Evolutionary conservation across 2,329 filamentous ascomycete genomes (phyloP).

Genomic region (Colletotrichum chrysophilum): DNA sequence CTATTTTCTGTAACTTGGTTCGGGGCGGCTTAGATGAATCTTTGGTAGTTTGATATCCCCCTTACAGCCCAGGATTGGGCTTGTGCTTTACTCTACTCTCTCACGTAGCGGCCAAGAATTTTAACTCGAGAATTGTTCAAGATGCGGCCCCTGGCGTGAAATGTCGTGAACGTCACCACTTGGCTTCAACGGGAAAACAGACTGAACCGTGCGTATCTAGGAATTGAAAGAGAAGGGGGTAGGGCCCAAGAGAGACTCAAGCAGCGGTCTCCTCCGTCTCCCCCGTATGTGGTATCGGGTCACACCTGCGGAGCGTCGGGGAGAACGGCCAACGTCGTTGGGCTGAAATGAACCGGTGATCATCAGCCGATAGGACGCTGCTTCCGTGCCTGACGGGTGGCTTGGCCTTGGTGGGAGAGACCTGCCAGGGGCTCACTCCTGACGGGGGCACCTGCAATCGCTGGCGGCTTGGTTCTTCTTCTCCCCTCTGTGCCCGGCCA

Average conservation of each 20-base stretch:
- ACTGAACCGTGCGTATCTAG: not conserved
- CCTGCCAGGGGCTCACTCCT: not conserved
- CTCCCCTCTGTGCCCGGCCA: not conserved
- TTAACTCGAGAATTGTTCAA: not conserved
- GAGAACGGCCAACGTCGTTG: not conserved
- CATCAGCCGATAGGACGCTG: constrained; percentile 2
- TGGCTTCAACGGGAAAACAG: not conserved
- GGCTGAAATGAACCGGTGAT: constrained; percentile 17
- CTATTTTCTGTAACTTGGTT: not conserved
- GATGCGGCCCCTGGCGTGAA: not conserved
- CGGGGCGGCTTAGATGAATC: constrained; percentile 14
- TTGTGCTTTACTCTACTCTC: not conserved
- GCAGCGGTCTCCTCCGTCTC: not conserved
- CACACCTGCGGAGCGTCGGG: not conserved
- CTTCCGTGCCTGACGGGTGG: constrained; percentile 8
- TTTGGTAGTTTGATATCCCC: constrained; percentile 13
- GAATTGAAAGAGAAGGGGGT: not conserved
- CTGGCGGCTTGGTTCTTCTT: not conserved
- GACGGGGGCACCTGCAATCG: not conserved
- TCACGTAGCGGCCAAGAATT: not conserved
- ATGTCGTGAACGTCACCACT: not conserved
- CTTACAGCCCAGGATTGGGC: not conserved
- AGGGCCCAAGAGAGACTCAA: not conserved
- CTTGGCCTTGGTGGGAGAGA: not conserved
- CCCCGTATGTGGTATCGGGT: not conserved